These are phyloP conservation scores for Fraxinus pennsylvanica DNA, from an alignment of 257 asterid species.

Conservation along the genomic window DNA sequence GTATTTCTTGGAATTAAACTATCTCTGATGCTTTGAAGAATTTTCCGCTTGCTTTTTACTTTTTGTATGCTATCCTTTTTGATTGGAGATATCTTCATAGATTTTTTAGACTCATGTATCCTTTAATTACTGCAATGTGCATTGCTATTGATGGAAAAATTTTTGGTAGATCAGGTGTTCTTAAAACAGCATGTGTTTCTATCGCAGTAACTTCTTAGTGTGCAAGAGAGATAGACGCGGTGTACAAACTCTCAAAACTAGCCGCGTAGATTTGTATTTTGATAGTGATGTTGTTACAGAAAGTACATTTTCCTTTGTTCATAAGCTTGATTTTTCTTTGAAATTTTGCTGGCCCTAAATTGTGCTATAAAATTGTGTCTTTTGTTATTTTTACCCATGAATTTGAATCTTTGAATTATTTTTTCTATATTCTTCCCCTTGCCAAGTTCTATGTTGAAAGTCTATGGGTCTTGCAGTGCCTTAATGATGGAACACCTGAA, in stretches of 20 bases:
- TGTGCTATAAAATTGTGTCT: background rate
- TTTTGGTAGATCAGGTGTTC: background rate
- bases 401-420: background rate
- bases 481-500: slow-evolving; percentile 98
- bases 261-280: background rate
- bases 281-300: background rate
- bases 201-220: background rate
- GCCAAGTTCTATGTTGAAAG: slow-evolving; percentile 20
- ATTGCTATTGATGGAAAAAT: background rate
- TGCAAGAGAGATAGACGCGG: background rate
- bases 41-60: background rate
- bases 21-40: background rate
- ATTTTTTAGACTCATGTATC: background rate
- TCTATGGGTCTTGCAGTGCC: slow-evolving; percentile 52
- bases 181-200: background rate
- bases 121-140: background rate
- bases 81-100: no score
- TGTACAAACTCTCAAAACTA: background rate
- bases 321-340: background rate
- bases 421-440: slow-evolving; percentile 1
- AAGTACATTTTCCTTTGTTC: background rate
- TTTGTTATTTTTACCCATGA: background rate
- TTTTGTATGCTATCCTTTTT: no score
- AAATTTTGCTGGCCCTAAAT: background rate
- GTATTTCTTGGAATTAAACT: background rate